A percentile compares a stretch with the other conserved stretches of the same genome.
These are phyloP conservation scores for Oryza meyeriana DNA, from an alignment of 176 grass and related monocot genomes.

Conservation along the genomic window DNA sequence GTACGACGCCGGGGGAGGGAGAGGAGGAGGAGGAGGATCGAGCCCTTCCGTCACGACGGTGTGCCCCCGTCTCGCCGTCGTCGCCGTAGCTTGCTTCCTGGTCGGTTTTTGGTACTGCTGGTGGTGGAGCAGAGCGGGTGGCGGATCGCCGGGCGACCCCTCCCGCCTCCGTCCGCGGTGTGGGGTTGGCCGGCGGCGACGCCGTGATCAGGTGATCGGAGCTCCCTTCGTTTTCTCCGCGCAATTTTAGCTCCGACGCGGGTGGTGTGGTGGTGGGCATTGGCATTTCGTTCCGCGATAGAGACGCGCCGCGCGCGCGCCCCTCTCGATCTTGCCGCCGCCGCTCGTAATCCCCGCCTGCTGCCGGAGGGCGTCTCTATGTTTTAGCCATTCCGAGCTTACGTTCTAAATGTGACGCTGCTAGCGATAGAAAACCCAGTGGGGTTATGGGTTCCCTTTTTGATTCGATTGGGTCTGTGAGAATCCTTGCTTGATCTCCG, in stretches of 20 bases:
- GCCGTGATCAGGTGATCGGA: constrained; percentile 10
- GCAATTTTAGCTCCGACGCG: neutral
- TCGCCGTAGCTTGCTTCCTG: neutral
- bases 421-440: neutral
- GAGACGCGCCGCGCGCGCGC: neutral
- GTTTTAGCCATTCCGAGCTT: neutral
- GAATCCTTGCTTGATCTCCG: neutral
- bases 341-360: neutral
- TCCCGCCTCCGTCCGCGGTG: neutral
- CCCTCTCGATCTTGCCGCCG: neutral
- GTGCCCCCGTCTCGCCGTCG: neutral
- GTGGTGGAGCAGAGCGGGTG: neutral
- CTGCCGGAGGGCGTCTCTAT: neutral
- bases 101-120: neutral
- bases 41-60: neutral
- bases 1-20: neutral
- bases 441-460: neutral
- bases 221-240: neutral
- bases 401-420: neutral
- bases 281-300: neutral
- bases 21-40: neutral
- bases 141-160: neutral
- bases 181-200: neutral
- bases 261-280: neutral
- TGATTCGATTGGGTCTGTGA: neutral